phyloP scores from a whole-genome alignment of 345 rosid genomes.

The Pistacia integerrima region DNA sequence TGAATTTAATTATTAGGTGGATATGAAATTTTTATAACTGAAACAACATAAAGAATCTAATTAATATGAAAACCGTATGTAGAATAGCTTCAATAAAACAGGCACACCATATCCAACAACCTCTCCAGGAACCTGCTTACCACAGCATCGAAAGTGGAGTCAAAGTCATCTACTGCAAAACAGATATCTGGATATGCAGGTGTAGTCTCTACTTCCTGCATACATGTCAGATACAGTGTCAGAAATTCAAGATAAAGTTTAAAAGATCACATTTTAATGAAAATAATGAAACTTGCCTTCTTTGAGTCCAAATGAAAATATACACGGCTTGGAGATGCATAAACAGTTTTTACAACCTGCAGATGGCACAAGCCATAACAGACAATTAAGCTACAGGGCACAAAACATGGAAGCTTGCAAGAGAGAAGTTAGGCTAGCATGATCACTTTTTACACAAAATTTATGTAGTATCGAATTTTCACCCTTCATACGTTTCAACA shows the following conservation, averaged over 20 bases:
- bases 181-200: conserved; percentile 98
- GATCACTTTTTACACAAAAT: background rate
- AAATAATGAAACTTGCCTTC: conserved; percentile 58
- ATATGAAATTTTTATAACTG: background rate
- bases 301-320: conserved; percentile 89
- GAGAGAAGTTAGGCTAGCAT: conserved; percentile 10
- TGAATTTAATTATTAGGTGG: background rate
- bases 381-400: conserved; percentile 20
- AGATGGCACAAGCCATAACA: conserved; percentile 23
- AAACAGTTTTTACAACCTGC: conserved; percentile 95
- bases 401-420: conserved; percentile 6
- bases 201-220: conserved; percentile 86
- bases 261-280: conserved; percentile 4
- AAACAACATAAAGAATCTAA: background rate
- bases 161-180: conserved; percentile 95
- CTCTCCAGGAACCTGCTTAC: conserved; percentile 33
- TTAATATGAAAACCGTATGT: background rate
- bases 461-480: too few species aligned
- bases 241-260: conserved; percentile 28
- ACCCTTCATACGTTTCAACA: too few species aligned
- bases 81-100: background rate
- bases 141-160: conserved; percentile 98
- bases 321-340: conserved; percentile 97
- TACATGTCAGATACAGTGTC: conserved; percentile 25
- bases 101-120: background rate